phyloP scores from a whole-genome alignment of 2,329 filamentous ascomycete genomes.

The Botrytis paeoniae region DNA sequence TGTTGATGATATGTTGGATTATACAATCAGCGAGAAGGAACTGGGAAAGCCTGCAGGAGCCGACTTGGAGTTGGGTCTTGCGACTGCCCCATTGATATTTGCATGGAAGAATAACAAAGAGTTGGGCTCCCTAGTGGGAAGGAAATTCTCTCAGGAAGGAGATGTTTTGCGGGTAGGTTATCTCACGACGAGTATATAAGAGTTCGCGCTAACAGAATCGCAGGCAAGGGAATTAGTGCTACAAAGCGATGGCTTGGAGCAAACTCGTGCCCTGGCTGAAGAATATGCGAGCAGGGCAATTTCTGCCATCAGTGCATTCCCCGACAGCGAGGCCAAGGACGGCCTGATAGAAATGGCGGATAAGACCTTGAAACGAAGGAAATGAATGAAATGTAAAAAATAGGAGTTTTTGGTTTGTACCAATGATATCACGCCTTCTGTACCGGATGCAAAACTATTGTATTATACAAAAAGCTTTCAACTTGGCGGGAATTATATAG shows the following conservation, averaged over 20 bases:
- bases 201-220: constrained; percentile 24
- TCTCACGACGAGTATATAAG: neutral
- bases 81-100: constrained; percentile 90
- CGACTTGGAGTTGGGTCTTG: constrained; percentile 87
- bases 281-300: constrained; percentile 89
- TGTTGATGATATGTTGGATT: constrained; percentile 97
- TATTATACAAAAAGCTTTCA: constrained; percentile 18
- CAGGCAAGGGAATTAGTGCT: constrained; percentile 85
- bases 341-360: constrained; percentile 90
- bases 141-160: constrained; percentile 81
- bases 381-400: constrained; percentile 48
- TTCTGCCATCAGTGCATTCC: constrained; percentile 77
- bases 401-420: constrained; percentile 23
- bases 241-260: constrained; percentile 81
- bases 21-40: constrained; percentile 80
- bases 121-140: constrained; percentile 81
- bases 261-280: constrained; percentile 85
- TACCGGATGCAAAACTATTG: constrained; percentile 4
- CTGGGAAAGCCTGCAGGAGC: constrained; percentile 93
- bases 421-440: constrained; percentile 9
- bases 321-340: constrained; percentile 90
- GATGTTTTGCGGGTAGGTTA: constrained; percentile 78
- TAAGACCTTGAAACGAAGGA: constrained; percentile 85
- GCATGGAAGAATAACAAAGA: constrained; percentile 89
- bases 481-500: constrained; percentile 6